Percentiles rank a stretch among this genome's conserved stretches.
Evolutionary conservation across 2,329 filamentous ascomycete genomes (phyloP).

Genomic region (Hypoxylon sp.): DNA sequence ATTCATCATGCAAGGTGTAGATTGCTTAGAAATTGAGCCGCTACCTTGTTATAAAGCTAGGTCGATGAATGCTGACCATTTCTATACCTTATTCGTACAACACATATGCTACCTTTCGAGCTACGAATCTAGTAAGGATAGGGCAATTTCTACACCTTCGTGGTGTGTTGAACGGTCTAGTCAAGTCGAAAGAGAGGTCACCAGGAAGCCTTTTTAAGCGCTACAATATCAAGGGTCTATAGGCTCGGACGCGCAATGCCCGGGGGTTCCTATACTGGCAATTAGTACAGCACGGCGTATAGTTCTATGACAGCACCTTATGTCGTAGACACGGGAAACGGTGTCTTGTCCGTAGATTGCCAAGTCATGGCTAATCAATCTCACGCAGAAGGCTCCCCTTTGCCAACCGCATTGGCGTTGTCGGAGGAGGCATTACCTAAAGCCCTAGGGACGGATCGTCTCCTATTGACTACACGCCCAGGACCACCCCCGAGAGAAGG

Average conservation of each 20-base stretch:
- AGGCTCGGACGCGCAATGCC: not conserved
- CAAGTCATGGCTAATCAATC: not conserved
- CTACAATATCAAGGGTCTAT: slow-evolving; percentile 23
- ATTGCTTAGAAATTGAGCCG: slow-evolving; percentile 30
- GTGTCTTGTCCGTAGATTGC: not conserved
- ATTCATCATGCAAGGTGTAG: slow-evolving; percentile 7
- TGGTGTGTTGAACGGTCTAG: slow-evolving; percentile 16
- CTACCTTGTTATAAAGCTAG: slow-evolving; percentile 14
- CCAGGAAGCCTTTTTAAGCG: not conserved
- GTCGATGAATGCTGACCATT: not conserved
- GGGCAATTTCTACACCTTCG: not conserved
- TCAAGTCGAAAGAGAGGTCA: slow-evolving; percentile 14
- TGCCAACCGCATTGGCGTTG: not conserved
- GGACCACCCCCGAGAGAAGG: not conserved
- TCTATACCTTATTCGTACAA: not conserved
- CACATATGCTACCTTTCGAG: slow-evolving; percentile 3
- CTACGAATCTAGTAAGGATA: not conserved
- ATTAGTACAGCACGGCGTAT: slow-evolving; percentile 3
- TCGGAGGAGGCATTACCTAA: not conserved
- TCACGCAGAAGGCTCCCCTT: not conserved
- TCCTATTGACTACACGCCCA: not conserved
- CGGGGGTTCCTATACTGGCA: not conserved
- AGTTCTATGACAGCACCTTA: no score
- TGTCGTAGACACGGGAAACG: no score
- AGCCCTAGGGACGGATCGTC: not conserved